Evolutionary conservation across 1,284 basidiomycete genomes (phyloP), one percentile per base, ranked within the genome.

Genomic region (Thecaphora thlaspeos): DNA sequence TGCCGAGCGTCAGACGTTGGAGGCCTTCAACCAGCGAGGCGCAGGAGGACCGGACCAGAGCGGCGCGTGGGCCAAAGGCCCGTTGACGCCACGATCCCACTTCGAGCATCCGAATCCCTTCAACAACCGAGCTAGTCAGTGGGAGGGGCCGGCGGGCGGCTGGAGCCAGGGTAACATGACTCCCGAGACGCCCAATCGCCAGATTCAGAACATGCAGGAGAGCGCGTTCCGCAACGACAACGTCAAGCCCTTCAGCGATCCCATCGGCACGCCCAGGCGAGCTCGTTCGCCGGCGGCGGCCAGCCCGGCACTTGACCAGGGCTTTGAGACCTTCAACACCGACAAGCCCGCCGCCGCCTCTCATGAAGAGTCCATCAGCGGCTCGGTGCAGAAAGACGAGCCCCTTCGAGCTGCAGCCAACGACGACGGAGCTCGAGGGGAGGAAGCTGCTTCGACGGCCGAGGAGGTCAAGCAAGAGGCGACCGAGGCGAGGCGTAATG

Each of bases 261-360:
- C 64, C 2, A 67, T 67, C 24, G 64, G 64, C 26, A 67, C 64
- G n/a, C 64, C 61, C 30, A 46, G 64, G 37, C 43, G 64, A 18
- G 56, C 60, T 18, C 53, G 47, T 17, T 67, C 64, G 8, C 64
- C 64, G 26, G 60, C 56, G 17, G 59, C 39, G n/a, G 30, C 41
- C 22, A 24, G 43, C 8, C 55, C 49, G 34, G 32, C 38, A 17
- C 44, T 30, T n/a, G 53, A 55, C 23, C 53, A 59, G 10, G 46
- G 43, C 41, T 42, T 46, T 11, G 53, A 59, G 18, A 3, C 11
- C 23, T 8, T 24, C 34, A 10, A 39, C 32, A 26, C 40, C 14
- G n/a, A 21, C 41, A 8, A 34, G 38, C 32, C 42, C 32, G 15
- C 37, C 49, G 19, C 34, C 46, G 15, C n/a, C n/a, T n/a, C n/a